Evolutionary conservation across 495 filamentous ascomycete genomes (phyloP).

Genomic region (Schizothecium vesticola): DNA sequence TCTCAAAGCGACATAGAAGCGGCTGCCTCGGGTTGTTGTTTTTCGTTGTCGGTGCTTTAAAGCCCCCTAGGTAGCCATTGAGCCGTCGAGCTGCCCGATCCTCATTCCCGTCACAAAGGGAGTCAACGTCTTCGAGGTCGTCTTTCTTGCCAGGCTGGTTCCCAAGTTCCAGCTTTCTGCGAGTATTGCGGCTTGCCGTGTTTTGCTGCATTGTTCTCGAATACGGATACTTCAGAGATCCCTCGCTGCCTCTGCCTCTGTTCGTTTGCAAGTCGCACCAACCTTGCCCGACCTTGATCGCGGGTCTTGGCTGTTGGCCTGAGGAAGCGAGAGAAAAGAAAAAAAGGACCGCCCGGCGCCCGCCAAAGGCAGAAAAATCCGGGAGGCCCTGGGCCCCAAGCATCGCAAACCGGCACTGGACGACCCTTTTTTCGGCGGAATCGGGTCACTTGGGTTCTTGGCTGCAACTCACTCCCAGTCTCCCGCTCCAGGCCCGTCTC

Average conservation of each 20-base stretch:
- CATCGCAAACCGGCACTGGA: constrained; percentile 5
- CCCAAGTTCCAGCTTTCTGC: neutral
- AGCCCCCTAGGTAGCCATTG: neutral
- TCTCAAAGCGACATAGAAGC: neutral
- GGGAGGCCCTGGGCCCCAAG: neutral
- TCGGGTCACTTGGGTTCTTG: constrained; percentile 12
- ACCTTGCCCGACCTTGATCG: neutral
- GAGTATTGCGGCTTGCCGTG: neutral
- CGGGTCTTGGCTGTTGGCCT: neutral
- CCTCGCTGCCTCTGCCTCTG: neutral
- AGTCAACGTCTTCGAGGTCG: neutral
- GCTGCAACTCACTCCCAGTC: constrained; percentile 1
- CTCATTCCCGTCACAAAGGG: neutral
- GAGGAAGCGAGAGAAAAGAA: neutral
- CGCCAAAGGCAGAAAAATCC: neutral
- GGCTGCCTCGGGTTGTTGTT: neutral
- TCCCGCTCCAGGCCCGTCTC: constrained; percentile 15
- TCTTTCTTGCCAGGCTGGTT: neutral
- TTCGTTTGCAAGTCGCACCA: neutral
- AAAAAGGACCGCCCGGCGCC: neutral
- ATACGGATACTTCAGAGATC: neutral
- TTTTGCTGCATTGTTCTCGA: neutral
- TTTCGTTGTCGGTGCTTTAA: neutral
- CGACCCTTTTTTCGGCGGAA: constrained; percentile 11
- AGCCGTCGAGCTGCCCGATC: neutral